These are phyloP conservation scores for Neospora caninum DNA, from an alignment of 169 alveolate species.

Conservation along the genomic window DNA sequence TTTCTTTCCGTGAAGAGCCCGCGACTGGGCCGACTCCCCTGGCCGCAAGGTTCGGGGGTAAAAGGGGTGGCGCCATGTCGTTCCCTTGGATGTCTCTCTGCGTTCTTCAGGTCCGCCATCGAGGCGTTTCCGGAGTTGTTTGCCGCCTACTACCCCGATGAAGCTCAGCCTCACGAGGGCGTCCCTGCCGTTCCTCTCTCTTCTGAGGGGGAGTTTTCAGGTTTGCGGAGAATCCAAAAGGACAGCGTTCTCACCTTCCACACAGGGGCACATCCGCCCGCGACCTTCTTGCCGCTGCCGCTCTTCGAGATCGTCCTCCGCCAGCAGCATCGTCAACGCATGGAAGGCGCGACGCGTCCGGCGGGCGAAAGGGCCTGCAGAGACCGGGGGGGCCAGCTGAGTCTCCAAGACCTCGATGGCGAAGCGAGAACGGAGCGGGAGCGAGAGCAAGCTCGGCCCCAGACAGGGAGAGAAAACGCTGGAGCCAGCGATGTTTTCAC, in stretches of 20 bases:
- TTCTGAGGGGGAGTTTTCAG: background rate
- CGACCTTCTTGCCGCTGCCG: background rate
- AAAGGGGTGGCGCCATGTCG: no score
- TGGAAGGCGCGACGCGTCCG: background rate
- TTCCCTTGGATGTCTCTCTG: background rate
- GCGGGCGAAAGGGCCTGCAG: no score
- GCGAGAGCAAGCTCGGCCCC: no score
- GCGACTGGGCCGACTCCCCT: no score
- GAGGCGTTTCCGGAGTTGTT: constrained; percentile 14
- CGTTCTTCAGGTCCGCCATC: background rate
- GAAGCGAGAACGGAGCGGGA: no score
- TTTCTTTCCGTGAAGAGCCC: no score
- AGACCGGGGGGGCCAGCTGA: no score
- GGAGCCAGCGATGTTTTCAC: no score
- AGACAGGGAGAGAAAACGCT: no score
- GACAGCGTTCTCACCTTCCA: no score
- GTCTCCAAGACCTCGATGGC: no score
- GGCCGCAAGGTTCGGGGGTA: no score
- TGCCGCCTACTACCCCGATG: constrained; percentile 36
- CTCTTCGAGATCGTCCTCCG: background rate
- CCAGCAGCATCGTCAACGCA: constrained; percentile 23
- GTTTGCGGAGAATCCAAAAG: background rate
- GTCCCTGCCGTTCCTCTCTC: background rate
- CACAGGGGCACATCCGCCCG: background rate
- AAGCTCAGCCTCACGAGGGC: background rate